Evolutionary conservation across 768 basidiomycete species (phyloP), one percentile per base, ranked within the genome.

Genomic region (Nidularia pulvinata): DNA sequence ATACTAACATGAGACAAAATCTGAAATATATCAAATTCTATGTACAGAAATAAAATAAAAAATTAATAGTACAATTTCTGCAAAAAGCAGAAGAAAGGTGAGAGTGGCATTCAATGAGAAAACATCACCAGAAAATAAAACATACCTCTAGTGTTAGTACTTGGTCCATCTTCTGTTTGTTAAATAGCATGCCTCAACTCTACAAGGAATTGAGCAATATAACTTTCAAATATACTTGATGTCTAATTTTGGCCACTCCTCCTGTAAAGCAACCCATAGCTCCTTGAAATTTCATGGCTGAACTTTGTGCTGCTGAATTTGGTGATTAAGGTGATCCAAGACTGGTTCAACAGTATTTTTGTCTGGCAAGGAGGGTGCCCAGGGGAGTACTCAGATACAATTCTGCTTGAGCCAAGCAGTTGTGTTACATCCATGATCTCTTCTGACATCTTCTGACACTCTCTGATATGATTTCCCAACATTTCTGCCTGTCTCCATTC

Each of bases 271-370:
- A 7, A 51, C 58, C 67, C 62, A 67, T 16, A 69, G 51, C 55
- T 70, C 59, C 19, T 57, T 25, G 10, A 19, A 16, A 52, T 45
- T 52, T 7, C 10, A 14, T 7, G 51, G 51, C 19, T 46, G 44
- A 14, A 19, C 16, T 42, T 45, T 33, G 10, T 32, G 32, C 14
- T n/a, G 19, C 7, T 34, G 33, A 6, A 52, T 34, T 16, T 25
- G 22, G 43, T 9, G 14, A 39, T 52, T 43, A 10, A 69, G 51
- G 19, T 63, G 45, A 44, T 56, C 58, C 69, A 69, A 71, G 11
- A 65, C 56, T 55, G 66, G 58, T 57, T 72, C 64, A 33, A 69
- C 64, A 37, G 62, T 64, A 61, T 70, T 73, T 33, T 70, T 61
- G 52, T 74, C 65, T 5, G 69, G 69, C 25, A 63, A 67, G 22